Conservation (phyloP, 1,139 yeast genomes). For the Scheffersomyces segobiensis region DNA sequence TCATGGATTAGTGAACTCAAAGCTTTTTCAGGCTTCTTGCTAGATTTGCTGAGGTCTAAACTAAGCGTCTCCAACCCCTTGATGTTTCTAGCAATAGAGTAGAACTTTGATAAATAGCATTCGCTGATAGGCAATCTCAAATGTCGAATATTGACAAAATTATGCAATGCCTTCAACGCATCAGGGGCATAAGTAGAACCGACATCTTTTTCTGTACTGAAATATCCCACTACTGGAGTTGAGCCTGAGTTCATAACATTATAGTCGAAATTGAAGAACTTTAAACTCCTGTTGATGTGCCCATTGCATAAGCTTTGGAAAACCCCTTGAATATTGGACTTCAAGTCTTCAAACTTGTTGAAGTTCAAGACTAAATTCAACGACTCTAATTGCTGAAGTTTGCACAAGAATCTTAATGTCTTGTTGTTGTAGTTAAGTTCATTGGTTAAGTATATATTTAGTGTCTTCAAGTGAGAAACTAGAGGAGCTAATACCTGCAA, state of each 20-base stretch:
- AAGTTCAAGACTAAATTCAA: constrained; percentile 15
- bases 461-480: constrained; percentile 9
- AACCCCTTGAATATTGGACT: constrained; percentile 9
- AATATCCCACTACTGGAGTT: neutral
- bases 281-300: constrained; percentile 5
- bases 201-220: neutral
- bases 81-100: neutral
- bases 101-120: neutral
- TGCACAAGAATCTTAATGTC: constrained; percentile 10
- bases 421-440: constrained; percentile 16
- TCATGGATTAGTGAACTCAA: constrained; percentile 2
- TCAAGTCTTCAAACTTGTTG: constrained; percentile 15
- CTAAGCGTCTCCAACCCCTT: neutral
- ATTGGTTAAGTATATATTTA: constrained; percentile 19
- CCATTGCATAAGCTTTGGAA: constrained; percentile 4
- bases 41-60: neutral
- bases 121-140: constrained; percentile 7
- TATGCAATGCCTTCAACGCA: neutral
- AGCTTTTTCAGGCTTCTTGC: neutral
- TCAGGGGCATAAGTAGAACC: constrained; percentile 1
- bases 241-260: constrained; percentile 4
- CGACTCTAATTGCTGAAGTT: constrained; percentile 5
- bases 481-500: constrained; percentile 11
- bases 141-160: constrained; percentile 11
- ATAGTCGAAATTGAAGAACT: constrained; percentile 10